A percentile compares a stretch with the other conserved stretches of the same genome.
These are phyloP conservation scores for Daldinia concentrica DNA, from an alignment of 495 filamentous ascomycete genomes.

Conservation along the genomic window DNA sequence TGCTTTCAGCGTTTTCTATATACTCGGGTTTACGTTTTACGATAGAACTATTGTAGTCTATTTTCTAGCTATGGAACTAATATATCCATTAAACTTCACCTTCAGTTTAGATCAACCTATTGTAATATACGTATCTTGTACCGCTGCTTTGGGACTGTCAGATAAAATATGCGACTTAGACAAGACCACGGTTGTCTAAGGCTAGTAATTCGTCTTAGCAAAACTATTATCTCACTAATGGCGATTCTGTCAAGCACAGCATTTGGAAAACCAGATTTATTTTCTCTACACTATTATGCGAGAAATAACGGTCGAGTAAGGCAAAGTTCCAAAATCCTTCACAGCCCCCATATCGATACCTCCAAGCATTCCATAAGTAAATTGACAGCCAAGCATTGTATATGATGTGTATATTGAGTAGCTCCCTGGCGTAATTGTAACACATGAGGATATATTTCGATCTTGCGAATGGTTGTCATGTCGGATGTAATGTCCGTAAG, in stretches of 20 bases:
- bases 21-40: constrained; percentile 14
- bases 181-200: no score
- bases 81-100: constrained; percentile 4
- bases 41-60: constrained; percentile 17
- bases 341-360: background rate
- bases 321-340: background rate
- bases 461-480: background rate
- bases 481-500: background rate
- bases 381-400: background rate
- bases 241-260: background rate
- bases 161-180: background rate
- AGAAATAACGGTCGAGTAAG: background rate
- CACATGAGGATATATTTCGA: background rate
- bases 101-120: background rate
- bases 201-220: background rate
- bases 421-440: background rate
- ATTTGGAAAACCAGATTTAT: background rate
- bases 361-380: background rate
- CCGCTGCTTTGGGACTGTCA: background rate
- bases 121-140: background rate
- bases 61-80: constrained; percentile 20
- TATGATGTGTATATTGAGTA: background rate
- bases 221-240: background rate
- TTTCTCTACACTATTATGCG: background rate
- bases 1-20: constrained; percentile 36